These are phyloP conservation scores for Curvularia verruculosa DNA, from an alignment of 2,329 filamentous ascomycete genomes.

Conservation along the genomic window DNA sequence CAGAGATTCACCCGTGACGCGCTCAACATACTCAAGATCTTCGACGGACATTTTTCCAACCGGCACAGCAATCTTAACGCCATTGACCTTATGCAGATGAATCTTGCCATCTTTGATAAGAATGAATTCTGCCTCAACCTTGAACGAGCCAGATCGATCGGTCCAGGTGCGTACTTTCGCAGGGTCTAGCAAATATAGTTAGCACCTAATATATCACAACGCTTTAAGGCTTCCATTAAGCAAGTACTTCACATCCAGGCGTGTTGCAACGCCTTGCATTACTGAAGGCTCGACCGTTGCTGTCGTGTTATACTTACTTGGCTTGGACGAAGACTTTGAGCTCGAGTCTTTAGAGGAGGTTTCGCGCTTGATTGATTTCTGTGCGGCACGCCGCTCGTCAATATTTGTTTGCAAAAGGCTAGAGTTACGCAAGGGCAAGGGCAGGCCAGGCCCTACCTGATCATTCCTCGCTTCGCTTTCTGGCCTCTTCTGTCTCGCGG, in stretches of 20 bases:
- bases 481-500: conserved; percentile 67
- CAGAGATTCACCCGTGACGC: conserved; percentile 81
- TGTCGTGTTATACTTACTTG: conserved; percentile 65
- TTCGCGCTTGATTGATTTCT: conserved; percentile 74
- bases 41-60: conserved; percentile 94
- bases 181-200: conserved; percentile 59
- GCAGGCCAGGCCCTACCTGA: conserved; percentile 79
- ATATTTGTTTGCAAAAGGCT: conserved; percentile 72
- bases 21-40: conserved; percentile 94
- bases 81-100: conserved; percentile 96
- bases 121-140: conserved; percentile 95
- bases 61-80: conserved; percentile 97
- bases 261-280: not conserved
- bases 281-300: conserved; percentile 2
- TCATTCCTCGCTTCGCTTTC: conserved; percentile 60
- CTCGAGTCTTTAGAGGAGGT: conserved; percentile 61
- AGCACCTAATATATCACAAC: conserved; percentile 6
- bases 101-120: conserved; percentile 95
- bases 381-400: conserved; percentile 71
- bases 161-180: conserved; percentile 90
- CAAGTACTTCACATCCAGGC: not conserved
- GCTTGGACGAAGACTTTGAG: conserved; percentile 64
- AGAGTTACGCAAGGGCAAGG: conserved; percentile 77
- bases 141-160: conserved; percentile 93
- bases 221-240: not conserved